phyloP scores from a whole-genome alignment of 2,329 filamentous ascomycete species.

The Arthrobotrys sphaeroides region DNA sequence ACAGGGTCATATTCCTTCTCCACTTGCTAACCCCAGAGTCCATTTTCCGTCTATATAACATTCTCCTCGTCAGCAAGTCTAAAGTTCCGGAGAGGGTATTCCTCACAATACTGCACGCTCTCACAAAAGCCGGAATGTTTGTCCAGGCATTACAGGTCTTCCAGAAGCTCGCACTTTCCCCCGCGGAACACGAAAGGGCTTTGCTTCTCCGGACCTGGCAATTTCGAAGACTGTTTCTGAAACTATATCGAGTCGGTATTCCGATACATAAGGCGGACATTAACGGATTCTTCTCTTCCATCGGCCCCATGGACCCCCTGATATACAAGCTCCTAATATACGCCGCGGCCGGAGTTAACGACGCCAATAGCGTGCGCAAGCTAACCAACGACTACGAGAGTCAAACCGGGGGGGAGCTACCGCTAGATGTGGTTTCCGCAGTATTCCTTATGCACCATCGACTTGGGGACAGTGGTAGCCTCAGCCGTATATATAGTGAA shows the following conservation, averaged over 20 bases:
- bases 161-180: slow-evolving; percentile 25
- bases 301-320: slow-evolving; percentile 36
- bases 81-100: slow-evolving; percentile 18
- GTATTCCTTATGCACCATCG: slow-evolving; percentile 44
- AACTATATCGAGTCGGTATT: slow-evolving; percentile 37
- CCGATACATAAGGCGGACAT: slow-evolving; percentile 45
- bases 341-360: slow-evolving; percentile 21
- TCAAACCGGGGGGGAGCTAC: slow-evolving; percentile 11
- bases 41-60: slow-evolving; percentile 8
- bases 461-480: slow-evolving; percentile 9
- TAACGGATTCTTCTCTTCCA: slow-evolving; percentile 22
- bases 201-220: slow-evolving; percentile 15
- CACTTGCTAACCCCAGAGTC: slow-evolving; percentile 21
- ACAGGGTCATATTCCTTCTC: slow-evolving; percentile 20
- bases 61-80: slow-evolving; percentile 21
- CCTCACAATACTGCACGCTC: slow-evolving; percentile 21
- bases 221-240: slow-evolving; percentile 42
- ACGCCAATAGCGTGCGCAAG: not conserved
- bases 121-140: slow-evolving; percentile 34
- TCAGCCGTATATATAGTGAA: slow-evolving; percentile 16
- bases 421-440: slow-evolving; percentile 30
- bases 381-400: slow-evolving; percentile 21
- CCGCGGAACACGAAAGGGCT: not conserved
- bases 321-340: slow-evolving; percentile 45
- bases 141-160: slow-evolving; percentile 43